Evolutionary conservation across 495 filamentous ascomycete species (phyloP).

Genomic region (Neurospora hispaniola): DNA sequence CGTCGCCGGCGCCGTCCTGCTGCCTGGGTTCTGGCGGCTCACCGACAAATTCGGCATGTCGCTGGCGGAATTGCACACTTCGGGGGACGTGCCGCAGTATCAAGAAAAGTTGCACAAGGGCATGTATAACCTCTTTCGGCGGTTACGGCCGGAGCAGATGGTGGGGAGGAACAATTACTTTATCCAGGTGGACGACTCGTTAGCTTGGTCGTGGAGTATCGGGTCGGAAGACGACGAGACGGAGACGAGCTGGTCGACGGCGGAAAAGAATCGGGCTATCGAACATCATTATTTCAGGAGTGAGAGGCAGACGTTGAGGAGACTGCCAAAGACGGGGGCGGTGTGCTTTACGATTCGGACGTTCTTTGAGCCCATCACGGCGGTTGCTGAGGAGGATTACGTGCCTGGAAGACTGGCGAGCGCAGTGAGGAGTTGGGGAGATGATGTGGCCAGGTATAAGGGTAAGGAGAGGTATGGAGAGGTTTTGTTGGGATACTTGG

Average conservation of each 20-base stretch:
- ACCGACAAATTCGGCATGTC: conserved; percentile 79
- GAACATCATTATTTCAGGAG: conserved; percentile 68
- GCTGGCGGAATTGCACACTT: conserved; percentile 73
- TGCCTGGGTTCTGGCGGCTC: conserved; percentile 83
- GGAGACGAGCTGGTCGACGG: conserved; percentile 56
- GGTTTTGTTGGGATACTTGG: conserved; percentile 74
- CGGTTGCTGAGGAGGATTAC: conserved; percentile 55
- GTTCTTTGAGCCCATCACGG: conserved; percentile 62
- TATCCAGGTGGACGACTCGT: conserved; percentile 62
- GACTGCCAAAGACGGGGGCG: conserved; percentile 62
- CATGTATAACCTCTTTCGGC: conserved; percentile 69
- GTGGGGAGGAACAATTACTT: conserved; percentile 61
- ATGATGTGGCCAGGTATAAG: conserved; percentile 77
- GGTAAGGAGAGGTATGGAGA: conserved; percentile 70
- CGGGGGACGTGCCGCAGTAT: conserved; percentile 70
- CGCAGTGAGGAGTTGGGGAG: conserved; percentile 74
- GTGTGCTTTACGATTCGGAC: conserved; percentile 76
- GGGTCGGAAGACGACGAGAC: conserved; percentile 55
- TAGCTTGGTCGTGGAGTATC: conserved; percentile 66
- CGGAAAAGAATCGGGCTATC: conserved; percentile 67
- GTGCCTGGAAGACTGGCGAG: conserved; percentile 63
- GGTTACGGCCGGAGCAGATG: conserved; percentile 53
- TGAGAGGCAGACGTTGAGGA: conserved; percentile 65
- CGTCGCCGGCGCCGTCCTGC: conserved; percentile 65
- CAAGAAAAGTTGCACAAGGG: conserved; percentile 69